A percentile compares a stretch with the other conserved stretches of the same genome.
Evolutionary conservation across 2,329 filamentous ascomycete genomes (phyloP).

Genomic region (Lasiodiplodia sp.): DNA sequence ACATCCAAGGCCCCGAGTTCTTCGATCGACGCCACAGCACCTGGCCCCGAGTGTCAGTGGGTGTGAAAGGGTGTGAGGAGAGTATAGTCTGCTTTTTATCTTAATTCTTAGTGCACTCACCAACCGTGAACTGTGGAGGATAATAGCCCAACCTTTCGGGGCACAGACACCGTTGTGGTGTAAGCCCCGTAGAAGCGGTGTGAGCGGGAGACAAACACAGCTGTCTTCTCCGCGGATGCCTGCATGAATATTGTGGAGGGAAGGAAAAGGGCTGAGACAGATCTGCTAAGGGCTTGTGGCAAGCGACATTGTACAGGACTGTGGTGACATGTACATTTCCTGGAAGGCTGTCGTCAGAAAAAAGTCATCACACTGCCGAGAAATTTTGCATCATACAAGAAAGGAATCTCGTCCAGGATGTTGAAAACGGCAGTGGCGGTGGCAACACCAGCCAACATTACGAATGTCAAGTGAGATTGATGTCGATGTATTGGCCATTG

Average conservation of each 20-base stretch:
- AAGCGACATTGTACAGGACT: neutral
- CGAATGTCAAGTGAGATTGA: neutral
- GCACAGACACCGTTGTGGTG: conserved; percentile 22
- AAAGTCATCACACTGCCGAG: neutral
- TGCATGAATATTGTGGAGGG: neutral
- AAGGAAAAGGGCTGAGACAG: conserved; percentile 12
- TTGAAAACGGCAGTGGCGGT: neutral
- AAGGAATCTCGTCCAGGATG: neutral
- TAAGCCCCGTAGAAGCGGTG: conserved; percentile 14
- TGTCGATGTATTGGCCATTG: neutral
- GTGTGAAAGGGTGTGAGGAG: neutral
- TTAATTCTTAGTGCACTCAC: neutral
- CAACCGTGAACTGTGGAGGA: neutral
- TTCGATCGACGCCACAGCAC: neutral
- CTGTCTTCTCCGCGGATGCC: neutral
- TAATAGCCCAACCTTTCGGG: neutral
- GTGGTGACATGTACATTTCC: neutral
- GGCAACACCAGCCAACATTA: neutral
- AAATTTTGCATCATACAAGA: neutral
- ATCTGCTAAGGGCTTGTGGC: neutral
- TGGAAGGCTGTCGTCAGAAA: neutral
- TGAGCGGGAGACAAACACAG: neutral
- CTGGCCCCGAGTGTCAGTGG: neutral
- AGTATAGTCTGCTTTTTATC: neutral
- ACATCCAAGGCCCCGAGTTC: neutral